phyloP scores from a whole-genome alignment of 2,329 filamentous ascomycete species.

The Fusarium xylarioides region DNA sequence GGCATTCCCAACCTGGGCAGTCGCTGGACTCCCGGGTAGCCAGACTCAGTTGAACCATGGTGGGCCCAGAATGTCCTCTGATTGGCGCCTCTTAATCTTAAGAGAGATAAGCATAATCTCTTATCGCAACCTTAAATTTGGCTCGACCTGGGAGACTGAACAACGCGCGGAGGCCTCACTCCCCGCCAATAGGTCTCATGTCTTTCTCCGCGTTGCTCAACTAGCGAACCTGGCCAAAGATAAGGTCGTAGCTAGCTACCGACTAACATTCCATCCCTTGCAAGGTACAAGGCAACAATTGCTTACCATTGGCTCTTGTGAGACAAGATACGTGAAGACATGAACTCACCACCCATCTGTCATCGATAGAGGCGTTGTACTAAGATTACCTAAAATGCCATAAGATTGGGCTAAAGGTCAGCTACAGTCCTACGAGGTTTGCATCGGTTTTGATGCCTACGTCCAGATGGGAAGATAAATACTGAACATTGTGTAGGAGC shows the following conservation, averaged over 20 bases:
- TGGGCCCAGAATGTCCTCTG: background rate
- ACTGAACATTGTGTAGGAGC: background rate
- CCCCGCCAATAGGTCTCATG: background rate
- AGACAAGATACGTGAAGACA: background rate
- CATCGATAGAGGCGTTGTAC: background rate
- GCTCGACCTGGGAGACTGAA: background rate
- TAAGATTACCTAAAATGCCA: background rate
- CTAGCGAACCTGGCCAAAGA: background rate
- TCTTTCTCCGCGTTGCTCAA: background rate
- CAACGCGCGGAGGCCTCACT: no score
- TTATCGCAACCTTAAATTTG: background rate
- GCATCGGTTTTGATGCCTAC: background rate
- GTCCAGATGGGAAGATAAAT: background rate
- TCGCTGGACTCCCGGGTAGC: background rate
- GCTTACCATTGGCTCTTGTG: background rate
- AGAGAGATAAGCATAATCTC: background rate
- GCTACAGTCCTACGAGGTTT: background rate
- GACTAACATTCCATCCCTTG: background rate
- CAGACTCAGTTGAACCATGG: rapidly evolving
- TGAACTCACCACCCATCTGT: background rate
- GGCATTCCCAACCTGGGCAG: background rate
- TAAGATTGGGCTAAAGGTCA: background rate
- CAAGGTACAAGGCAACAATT: background rate
- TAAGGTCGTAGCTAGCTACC: slow-evolving; percentile 1
- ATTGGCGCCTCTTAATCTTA: background rate